A percentile compares a stretch with the other conserved stretches of the same genome.
phyloP scores from a whole-genome alignment of 2,329 filamentous ascomycete genomes.

The Iodosphaeria phyllophila region DNA sequence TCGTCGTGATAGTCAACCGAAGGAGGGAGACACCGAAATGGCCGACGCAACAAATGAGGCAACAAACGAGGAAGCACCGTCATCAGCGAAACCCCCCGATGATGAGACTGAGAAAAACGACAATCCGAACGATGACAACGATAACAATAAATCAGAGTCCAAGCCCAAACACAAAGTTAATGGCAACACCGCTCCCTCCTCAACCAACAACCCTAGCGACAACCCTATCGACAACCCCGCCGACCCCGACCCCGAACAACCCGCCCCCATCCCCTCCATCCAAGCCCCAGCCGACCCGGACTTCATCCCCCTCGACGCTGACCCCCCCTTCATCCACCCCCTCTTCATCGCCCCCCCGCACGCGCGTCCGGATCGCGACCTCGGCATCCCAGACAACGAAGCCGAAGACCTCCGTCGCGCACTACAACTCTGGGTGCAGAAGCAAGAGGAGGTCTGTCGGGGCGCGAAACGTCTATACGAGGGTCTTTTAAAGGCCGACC shows the following conservation, averaged over 20 bases:
- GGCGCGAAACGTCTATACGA: slow-evolving; percentile 48
- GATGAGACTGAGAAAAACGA: too few species aligned
- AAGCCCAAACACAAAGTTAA: too few species aligned
- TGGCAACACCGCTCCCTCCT: too few species aligned
- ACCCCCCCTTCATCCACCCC: slow-evolving; percentile 41
- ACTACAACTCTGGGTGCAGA: slow-evolving; percentile 62
- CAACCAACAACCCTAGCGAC: too few species aligned
- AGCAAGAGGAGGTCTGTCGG: slow-evolving; percentile 68
- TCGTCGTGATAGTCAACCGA: slow-evolving; percentile 3
- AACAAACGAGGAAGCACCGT: too few species aligned
- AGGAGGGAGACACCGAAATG: slow-evolving; percentile 11
- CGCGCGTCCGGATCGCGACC: slow-evolving; percentile 46
- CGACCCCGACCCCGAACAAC: background rate
- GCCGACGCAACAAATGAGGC: too few species aligned
- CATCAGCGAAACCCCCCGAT: too few species aligned
- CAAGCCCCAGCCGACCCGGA: too few species aligned
- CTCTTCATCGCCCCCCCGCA: slow-evolving; percentile 49
- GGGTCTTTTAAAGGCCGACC: slow-evolving; percentile 54
- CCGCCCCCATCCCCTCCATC: background rate
- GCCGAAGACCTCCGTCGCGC: slow-evolving; percentile 62
- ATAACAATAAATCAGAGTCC: too few species aligned
- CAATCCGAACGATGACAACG: too few species aligned
- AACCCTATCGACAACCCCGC: too few species aligned
- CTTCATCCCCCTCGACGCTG: background rate
- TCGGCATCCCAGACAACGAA: slow-evolving; percentile 53